Conservation (phyloP, 805 yeast genomes). For the Saturnispora hagleri region DNA sequence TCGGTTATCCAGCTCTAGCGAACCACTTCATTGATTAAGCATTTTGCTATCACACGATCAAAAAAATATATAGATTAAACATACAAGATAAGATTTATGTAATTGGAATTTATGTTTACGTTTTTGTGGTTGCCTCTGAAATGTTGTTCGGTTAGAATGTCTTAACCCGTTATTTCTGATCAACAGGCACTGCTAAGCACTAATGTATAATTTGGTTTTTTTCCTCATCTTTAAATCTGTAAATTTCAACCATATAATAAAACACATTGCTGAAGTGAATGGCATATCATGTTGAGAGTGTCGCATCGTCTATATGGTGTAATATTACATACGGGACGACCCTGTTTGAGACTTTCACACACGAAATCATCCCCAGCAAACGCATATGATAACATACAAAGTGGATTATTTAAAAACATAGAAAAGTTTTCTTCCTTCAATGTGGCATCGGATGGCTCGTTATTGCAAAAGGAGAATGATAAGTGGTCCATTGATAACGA, state of each 20-base stretch:
- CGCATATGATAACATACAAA: background rate
- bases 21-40: constrained; percentile 44
- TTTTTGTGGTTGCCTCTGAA: no score
- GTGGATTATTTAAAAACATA: background rate
- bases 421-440: background rate
- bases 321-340: background rate
- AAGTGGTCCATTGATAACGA: background rate
- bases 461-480: background rate
- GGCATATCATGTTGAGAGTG: background rate
- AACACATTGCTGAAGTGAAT: background rate
- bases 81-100: background rate
- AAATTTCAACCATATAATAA: background rate
- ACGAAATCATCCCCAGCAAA: background rate
- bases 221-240: background rate
- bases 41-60: background rate
- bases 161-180: background rate
- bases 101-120: background rate
- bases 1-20: constrained; percentile 62
- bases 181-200: background rate
- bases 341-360: background rate
- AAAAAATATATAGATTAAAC: background rate
- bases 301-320: background rate
- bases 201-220: background rate
- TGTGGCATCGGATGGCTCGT: background rate
- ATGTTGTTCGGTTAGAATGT: background rate